A percentile compares a stretch with the other conserved stretches of the same genome.
Evolutionary conservation across 176 grass and related monocot species (phyloP).

Genomic region (Aegilops tauschii): DNA sequence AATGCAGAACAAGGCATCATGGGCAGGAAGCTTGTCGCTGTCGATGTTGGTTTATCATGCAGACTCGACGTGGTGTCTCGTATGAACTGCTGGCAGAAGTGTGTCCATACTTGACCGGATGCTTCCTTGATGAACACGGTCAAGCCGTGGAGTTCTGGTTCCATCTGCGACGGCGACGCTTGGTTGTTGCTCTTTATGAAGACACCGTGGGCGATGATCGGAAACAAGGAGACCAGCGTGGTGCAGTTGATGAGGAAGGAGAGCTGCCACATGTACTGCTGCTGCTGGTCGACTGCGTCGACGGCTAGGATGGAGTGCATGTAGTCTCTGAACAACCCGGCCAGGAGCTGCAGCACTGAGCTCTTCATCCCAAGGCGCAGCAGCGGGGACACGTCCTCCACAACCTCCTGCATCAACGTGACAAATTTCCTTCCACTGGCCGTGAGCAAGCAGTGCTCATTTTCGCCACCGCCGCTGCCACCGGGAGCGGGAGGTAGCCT

Average conservation of each 20-base stretch:
- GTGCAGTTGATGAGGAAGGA: slow-evolving; percentile 50
- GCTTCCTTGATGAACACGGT: slow-evolving; percentile 37
- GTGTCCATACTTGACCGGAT: slow-evolving; percentile 31
- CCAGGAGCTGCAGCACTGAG: slow-evolving; percentile 30
- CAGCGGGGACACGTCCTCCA: slow-evolving; percentile 41
- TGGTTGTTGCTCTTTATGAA: neutral
- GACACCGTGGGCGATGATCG: slow-evolving; percentile 16
- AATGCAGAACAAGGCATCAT: slow-evolving; percentile 48
- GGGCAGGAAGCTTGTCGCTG: neutral
- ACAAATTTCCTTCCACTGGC: slow-evolving; percentile 48
- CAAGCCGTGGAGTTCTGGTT: slow-evolving; percentile 7
- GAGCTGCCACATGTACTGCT: slow-evolving; percentile 34
- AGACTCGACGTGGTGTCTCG: slow-evolving; percentile 28
- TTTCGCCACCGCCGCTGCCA: neutral
- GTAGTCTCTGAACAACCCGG: slow-evolving; percentile 44
- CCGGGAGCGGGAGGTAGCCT: neutral
- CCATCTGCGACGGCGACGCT: neutral
- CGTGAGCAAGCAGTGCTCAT: slow-evolving; percentile 45
- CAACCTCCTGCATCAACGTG: slow-evolving; percentile 44
- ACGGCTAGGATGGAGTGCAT: slow-evolving; percentile 30
- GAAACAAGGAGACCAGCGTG: slow-evolving; percentile 45
- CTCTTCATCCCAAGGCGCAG: slow-evolving; percentile 29
- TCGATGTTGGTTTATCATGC: neutral
- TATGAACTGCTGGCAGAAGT: slow-evolving; percentile 52
- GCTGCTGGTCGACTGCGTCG: neutral